Evolutionary conservation across 352 stramenopile species (phyloP).

Genomic region (Pythium phragmitis): DNA sequence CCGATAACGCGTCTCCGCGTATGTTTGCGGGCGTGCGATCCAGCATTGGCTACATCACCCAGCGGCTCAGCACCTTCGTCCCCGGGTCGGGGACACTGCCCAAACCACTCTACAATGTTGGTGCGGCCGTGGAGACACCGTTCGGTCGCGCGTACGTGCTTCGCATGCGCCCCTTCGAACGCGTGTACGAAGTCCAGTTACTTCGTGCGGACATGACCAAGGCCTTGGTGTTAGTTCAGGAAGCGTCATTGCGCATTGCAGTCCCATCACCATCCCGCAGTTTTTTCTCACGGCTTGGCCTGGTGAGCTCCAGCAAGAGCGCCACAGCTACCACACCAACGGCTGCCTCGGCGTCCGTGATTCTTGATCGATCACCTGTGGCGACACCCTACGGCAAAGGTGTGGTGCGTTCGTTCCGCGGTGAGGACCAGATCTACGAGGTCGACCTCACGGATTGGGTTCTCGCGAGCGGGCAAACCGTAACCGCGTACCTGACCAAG

Average conservation of each 20-base stretch:
- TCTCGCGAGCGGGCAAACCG: slow-evolving; percentile 34
- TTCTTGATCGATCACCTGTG: slow-evolving; percentile 40
- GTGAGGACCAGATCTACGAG: slow-evolving; percentile 44
- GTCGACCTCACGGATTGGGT: slow-evolving; percentile 55
- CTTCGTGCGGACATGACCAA: slow-evolving; percentile 42
- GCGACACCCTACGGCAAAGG: slow-evolving; percentile 64
- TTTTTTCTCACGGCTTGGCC: slow-evolving; percentile 67
- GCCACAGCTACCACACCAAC: slow-evolving; percentile 14
- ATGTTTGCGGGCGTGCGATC: slow-evolving; percentile 77
- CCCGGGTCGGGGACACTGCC: slow-evolving; percentile 31
- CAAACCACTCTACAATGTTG: slow-evolving; percentile 55
- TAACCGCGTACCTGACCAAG: slow-evolving; percentile 58
- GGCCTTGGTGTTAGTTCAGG: slow-evolving; percentile 51
- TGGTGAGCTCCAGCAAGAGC: slow-evolving; percentile 30
- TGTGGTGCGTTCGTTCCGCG: slow-evolving; percentile 46
- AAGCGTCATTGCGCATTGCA: slow-evolving; percentile 46
- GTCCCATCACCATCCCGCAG: slow-evolving; percentile 56
- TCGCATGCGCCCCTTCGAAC: slow-evolving; percentile 56
- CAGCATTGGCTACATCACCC: slow-evolving; percentile 75
- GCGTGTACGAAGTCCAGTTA: slow-evolving; percentile 70
- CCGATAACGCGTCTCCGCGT: slow-evolving; percentile 47
- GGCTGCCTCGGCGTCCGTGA: not conserved
- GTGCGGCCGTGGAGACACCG: slow-evolving; percentile 64
- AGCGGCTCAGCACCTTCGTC: slow-evolving; percentile 76
- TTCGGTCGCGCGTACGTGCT: slow-evolving; percentile 74